Conservation (phyloP, 257 asterid species). For the Solanum megistacrolobum region DNA sequence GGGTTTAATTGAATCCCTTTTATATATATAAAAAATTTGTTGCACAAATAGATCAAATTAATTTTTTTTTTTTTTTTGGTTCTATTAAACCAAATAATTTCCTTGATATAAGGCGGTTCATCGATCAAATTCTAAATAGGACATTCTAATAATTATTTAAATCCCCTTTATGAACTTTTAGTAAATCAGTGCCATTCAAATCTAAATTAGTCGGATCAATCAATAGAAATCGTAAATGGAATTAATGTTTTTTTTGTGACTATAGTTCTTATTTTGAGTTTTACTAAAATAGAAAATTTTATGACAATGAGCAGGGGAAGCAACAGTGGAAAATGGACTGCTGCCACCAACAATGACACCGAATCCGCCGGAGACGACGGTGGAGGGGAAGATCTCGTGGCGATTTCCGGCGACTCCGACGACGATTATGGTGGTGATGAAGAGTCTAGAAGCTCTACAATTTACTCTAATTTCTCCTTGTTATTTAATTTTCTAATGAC, state of each 20-base stretch:
- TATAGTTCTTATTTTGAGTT: not conserved
- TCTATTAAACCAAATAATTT: too few species aligned
- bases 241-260: not conserved
- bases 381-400: constrained; percentile 21
- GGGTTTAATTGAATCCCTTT: not conserved
- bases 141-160: not conserved
- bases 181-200: not conserved
- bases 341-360: constrained; percentile 13
- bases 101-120: not conserved
- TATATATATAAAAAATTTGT: too few species aligned
- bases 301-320: constrained; percentile 27
- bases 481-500: constrained; percentile 6
- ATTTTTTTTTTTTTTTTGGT: too few species aligned
- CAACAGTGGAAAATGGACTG: constrained; percentile 56
- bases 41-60: not conserved
- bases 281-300: not conserved
- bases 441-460: constrained; percentile 18
- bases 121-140: not conserved
- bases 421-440: constrained; percentile 42
- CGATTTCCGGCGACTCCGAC: constrained; percentile 34
- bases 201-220: not conserved
- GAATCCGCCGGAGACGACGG: constrained; percentile 1
- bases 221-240: not conserved
- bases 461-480: not conserved
- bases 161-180: not conserved